Evolutionary conservation across 2,329 filamentous ascomycete species (phyloP), one percentile per base, ranked within the genome.

Genomic region (Dactylellina drechsleri): DNA sequence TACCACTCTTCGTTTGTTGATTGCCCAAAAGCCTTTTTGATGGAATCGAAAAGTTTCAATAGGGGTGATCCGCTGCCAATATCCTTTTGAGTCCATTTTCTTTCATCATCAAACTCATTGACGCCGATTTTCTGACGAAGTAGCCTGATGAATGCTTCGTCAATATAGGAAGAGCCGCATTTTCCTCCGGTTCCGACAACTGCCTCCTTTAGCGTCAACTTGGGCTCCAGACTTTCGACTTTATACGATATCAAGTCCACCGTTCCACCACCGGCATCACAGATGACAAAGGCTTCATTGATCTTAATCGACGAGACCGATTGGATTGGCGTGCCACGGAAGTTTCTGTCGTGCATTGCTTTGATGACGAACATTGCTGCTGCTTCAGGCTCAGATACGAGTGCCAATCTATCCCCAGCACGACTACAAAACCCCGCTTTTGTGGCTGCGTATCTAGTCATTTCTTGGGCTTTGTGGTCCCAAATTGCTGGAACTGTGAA

Each of bases 251-350:
- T 62, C 15, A 78, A 54, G 16, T 78, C 77, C 2, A 78, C 77
- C 1, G 77, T 78, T 16, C 77, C 77, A 7, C 77, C 77, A 23
- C 77, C 77, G 18, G 76, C 74, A 31, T 78, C 77, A 28, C 77
- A 78, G 36, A 77, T 64, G 18, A 78, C 52, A 7, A 78, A 72
- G 7, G 45, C 53, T n/a, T 78, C 70, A 12, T 66, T 68, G 3
- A 50, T 47, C 23, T 70, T 20, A 12, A 66, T 18, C 0, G 54
- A 50, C 16, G 45, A 31, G 18, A 67, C 3, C 7, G 20, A 31
- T 31, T 8, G 36, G 15, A 26, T 60, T 0, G 41, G 26, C 6
- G 50, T 54, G 2, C 59, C 28, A 10, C 31, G 47, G 28, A 47
- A 52, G 45, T 61, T 68, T 16, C n/a, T 23, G 1, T 68, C 59